A percentile compares a stretch with the other conserved stretches of the same genome.
Conservation (phyloP, 2,329 filamentous ascomycete species). For the Microdochium paspali region DNA sequence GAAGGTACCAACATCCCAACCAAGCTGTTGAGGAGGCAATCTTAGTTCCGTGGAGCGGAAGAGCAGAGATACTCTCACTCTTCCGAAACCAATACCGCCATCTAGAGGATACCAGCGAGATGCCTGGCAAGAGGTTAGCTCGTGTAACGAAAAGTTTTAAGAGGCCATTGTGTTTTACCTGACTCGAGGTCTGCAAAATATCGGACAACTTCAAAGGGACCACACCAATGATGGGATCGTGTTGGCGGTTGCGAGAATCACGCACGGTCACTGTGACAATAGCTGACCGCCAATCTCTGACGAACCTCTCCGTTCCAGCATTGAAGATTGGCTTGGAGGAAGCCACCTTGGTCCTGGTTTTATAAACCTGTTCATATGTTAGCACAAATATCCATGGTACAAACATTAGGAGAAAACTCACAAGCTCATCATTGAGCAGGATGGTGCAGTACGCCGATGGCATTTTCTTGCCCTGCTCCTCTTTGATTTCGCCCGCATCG, state of each 20-base stretch:
- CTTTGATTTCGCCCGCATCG: constrained; percentile 72
- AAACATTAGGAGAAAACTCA: constrained; percentile 19
- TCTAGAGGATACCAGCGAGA: constrained; percentile 92
- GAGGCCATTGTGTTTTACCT: too few species aligned
- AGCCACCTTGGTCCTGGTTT: constrained; percentile 88
- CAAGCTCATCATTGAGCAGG: constrained; percentile 75
- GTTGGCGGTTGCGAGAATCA: constrained; percentile 80
- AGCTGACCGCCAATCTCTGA: constrained; percentile 84
- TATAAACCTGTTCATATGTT: constrained; percentile 52
- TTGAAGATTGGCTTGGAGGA: constrained; percentile 96
- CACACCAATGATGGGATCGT: constrained; percentile 89
- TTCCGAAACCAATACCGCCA: constrained; percentile 85
- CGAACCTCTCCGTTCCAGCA: constrained; percentile 84
- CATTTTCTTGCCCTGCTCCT: constrained; percentile 70
- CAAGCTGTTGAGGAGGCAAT: constrained; percentile 74
- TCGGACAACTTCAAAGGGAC: constrained; percentile 83
- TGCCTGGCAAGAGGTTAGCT: constrained; percentile 17
- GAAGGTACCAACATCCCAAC: constrained; percentile 94
- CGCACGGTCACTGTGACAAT: constrained; percentile 84
- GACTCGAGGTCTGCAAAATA: constrained; percentile 77
- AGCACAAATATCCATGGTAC: constrained; percentile 7
- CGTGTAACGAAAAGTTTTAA: too few species aligned
- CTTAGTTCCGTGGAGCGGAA: constrained; percentile 85
- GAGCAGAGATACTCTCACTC: constrained; percentile 77
- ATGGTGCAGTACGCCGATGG: constrained; percentile 95